Percentiles rank a stretch among this genome's conserved stretches.
Conservation (phyloP, 345 rosid genomes). For the Populus euphratica region DNA sequence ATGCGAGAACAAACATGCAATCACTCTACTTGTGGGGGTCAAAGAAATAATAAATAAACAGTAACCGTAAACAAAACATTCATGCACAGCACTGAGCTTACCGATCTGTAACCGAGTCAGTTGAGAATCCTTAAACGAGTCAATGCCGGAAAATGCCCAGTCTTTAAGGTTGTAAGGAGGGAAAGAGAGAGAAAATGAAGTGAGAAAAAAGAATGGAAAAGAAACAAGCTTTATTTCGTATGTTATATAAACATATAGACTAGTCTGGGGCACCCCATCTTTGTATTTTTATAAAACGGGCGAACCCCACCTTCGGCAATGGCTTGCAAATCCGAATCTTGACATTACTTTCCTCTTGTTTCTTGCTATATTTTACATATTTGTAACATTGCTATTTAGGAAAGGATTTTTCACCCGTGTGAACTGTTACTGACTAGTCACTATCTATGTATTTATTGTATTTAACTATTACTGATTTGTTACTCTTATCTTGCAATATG, state of each 20-base stretch:
- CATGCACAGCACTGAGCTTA: conserved; percentile 5
- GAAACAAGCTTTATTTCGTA: not conserved
- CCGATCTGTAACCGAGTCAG: conserved; percentile 16
- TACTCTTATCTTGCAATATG: not conserved
- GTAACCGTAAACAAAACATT: not conserved
- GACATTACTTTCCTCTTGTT: not conserved
- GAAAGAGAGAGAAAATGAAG: not conserved
- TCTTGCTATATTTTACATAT: not conserved
- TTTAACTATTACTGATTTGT: not conserved
- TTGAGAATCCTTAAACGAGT: conserved; percentile 5
- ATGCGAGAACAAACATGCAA: conserved; percentile 18
- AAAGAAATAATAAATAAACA: not conserved
- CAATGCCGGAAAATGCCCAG: conserved; percentile 15
- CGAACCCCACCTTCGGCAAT: not conserved
- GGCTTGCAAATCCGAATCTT: not conserved
- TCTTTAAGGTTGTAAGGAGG: not conserved
- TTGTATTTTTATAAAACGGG: not conserved
- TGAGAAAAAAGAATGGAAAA: not conserved
- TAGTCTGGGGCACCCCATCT: not conserved
- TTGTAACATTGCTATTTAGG: not conserved
- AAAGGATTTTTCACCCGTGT: not conserved
- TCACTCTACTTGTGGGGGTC: not conserved
- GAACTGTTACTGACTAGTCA: not conserved
- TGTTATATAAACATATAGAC: not conserved
- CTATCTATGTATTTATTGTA: not conserved